Evolutionary conservation across 2,329 filamentous ascomycete genomes (phyloP).

Genomic region (Coniochaeta sp.): DNA sequence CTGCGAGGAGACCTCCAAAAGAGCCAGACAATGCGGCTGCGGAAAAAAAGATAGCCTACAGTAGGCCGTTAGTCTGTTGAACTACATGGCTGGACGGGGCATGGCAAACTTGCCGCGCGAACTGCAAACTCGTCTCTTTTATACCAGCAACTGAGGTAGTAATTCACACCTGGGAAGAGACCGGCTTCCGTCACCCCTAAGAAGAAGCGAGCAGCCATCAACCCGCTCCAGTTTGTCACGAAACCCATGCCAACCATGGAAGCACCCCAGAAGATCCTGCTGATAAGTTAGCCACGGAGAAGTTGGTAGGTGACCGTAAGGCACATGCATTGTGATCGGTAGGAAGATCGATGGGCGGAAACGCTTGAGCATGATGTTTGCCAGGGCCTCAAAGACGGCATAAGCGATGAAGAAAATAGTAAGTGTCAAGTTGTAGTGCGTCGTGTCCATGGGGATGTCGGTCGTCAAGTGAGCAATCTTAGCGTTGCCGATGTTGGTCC

Average conservation of each 20-base stretch:
- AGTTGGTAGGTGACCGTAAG: not conserved
- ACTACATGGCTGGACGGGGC: constrained; percentile 17
- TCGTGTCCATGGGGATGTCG: constrained; percentile 35
- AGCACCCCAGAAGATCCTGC: constrained; percentile 51
- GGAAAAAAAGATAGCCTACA: constrained; percentile 62
- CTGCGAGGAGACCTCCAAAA: constrained; percentile 67
- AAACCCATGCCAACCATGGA: constrained; percentile 60
- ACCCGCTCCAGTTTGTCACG: constrained; percentile 47
- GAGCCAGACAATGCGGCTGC: constrained; percentile 73
- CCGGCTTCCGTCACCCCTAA: constrained; percentile 64
- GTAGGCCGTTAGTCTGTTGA: constrained; percentile 27
- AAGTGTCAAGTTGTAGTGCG: constrained; percentile 50
- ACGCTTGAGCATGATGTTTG: constrained; percentile 56
- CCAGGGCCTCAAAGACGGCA: constrained; percentile 50
- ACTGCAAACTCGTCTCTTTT: constrained; percentile 70
- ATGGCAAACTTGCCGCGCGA: constrained; percentile 32
- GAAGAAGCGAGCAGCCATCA: constrained; percentile 58
- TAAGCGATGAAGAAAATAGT: constrained; percentile 61
- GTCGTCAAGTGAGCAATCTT: constrained; percentile 31
- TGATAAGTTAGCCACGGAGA: constrained; percentile 12
- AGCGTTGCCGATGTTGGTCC: constrained; percentile 27
- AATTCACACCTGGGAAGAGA: constrained; percentile 67
- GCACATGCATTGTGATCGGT: constrained; percentile 46
- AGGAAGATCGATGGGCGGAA: constrained; percentile 55
- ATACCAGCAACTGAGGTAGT: constrained; percentile 82